Evolutionary conservation across 1,284 basidiomycete species (phyloP).

Genomic region (Ustilago hordei): DNA sequence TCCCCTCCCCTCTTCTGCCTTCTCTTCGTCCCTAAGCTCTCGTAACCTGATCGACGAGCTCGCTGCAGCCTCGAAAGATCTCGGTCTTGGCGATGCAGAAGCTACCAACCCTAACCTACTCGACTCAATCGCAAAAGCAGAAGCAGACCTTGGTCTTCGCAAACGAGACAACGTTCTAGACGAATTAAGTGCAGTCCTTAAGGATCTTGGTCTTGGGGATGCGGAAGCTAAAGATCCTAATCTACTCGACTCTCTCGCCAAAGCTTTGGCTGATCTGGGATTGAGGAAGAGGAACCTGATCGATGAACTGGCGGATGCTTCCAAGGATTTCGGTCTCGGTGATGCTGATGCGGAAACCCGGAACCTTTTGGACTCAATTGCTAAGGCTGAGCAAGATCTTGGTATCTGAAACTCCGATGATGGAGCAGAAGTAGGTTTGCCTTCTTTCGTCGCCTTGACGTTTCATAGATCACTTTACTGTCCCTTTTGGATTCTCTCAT

Average conservation of each 20-base stretch:
- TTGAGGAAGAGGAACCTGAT: conserved; percentile 5
- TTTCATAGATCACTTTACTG: no score
- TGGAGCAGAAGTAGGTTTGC: background rate
- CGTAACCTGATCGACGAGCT: conserved; percentile 16
- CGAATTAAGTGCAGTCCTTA: background rate
- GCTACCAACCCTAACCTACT: background rate
- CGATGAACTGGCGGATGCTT: conserved; percentile 2
- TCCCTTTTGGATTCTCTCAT: background rate
- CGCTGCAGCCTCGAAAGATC: background rate
- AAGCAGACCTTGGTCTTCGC: background rate
- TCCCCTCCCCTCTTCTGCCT: conserved; percentile 6
- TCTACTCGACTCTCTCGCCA: no score
- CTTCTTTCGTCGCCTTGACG: no score
- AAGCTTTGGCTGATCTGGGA: no score
- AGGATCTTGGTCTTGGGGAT: background rate
- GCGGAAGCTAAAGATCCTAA: no score
- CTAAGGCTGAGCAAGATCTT: background rate
- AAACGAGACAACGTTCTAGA: no score
- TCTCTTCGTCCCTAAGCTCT: background rate
- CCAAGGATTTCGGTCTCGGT: conserved; percentile 1
- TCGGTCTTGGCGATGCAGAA: background rate
- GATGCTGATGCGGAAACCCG: background rate
- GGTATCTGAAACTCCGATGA: background rate
- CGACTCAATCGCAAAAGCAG: background rate
- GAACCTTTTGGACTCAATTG: background rate